Conservation (phyloP, 305 asterid genomes). For the Euphrasia arctica region DNA sequence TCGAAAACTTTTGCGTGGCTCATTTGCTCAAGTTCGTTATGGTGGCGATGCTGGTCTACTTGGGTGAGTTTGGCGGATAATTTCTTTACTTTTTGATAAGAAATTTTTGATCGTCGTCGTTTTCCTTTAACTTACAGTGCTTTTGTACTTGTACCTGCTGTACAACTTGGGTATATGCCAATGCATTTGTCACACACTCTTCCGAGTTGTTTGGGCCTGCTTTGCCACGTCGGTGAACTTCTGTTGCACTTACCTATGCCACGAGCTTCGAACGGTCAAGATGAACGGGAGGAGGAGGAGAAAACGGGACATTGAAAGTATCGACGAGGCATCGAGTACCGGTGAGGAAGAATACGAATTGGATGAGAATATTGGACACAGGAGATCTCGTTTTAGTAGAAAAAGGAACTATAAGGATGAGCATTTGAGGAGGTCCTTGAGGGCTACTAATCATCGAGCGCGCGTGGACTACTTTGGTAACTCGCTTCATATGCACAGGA, state of each 20-base stretch:
- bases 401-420: conserved; percentile 39
- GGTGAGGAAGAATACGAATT: conserved; percentile 39
- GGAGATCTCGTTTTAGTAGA: conserved; percentile 20
- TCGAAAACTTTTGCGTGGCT: conserved; percentile 67
- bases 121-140: conserved; percentile 41
- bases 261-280: conserved; percentile 44
- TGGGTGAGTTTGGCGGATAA: conserved; percentile 37
- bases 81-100: not conserved
- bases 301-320: conserved; percentile 40
- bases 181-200: conserved; percentile 51
- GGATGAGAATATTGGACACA: conserved; percentile 21
- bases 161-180: conserved; percentile 72
- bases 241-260: conserved; percentile 54
- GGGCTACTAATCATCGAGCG: conserved; percentile 45
- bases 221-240: conserved; percentile 39
- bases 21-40: conserved; percentile 60
- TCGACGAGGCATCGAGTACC: not conserved
- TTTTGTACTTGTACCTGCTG: conserved; percentile 54
- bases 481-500: conserved; percentile 22
- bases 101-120: not conserved
- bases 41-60: conserved; percentile 47
- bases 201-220: conserved; percentile 46
- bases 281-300: conserved; percentile 29
- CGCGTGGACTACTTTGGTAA: conserved; percentile 31
- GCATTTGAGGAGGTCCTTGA: conserved; percentile 54